Percentiles rank a stretch among this genome's conserved stretches.
Evolutionary conservation across 768 basidiomycete genomes (phyloP).

Genomic region (Pisolithus tinctorius): DNA sequence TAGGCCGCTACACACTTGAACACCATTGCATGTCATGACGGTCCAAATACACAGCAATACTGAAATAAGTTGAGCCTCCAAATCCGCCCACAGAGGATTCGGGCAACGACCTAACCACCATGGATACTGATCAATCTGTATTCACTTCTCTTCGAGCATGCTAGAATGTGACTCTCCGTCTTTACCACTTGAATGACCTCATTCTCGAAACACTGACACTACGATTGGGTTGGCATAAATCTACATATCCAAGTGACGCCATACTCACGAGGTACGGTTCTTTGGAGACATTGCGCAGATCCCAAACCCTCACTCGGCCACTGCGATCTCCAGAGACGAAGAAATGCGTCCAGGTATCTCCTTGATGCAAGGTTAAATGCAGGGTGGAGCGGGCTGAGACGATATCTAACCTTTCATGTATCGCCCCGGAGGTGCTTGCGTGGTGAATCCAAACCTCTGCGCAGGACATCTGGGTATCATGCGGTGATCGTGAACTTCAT

Average conservation of each 20-base stretch:
- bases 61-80: too few species aligned
- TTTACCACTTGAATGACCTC: slow-evolving; percentile 35
- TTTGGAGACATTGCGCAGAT: slow-evolving; percentile 33
- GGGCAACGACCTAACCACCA: slow-evolving; percentile 9
- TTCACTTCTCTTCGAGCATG: slow-evolving; percentile 34
- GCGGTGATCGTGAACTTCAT: slow-evolving; percentile 45
- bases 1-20: too few species aligned
- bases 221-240: not conserved
- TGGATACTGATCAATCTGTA: slow-evolving; percentile 20
- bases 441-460: slow-evolving; percentile 39
- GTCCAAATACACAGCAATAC: too few species aligned
- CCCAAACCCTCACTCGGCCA: slow-evolving; percentile 42
- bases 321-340: slow-evolving; percentile 40
- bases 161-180: slow-evolving; percentile 27
- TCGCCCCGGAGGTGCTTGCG: slow-evolving; percentile 33
- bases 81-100: too few species aligned
- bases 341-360: slow-evolving; percentile 24
- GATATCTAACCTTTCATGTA: slow-evolving; percentile 37
- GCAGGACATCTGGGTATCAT: slow-evolving; percentile 29
- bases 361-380: slow-evolving; percentile 14
- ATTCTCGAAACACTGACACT: slow-evolving; percentile 31
- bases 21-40: too few species aligned
- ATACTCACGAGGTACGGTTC: slow-evolving; percentile 18
- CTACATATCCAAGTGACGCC: not conserved
- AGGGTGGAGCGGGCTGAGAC: slow-evolving; percentile 5